These are phyloP conservation scores for Carex cristatella DNA, from an alignment of 176 grass and related monocot genomes.

Conservation along the genomic window DNA sequence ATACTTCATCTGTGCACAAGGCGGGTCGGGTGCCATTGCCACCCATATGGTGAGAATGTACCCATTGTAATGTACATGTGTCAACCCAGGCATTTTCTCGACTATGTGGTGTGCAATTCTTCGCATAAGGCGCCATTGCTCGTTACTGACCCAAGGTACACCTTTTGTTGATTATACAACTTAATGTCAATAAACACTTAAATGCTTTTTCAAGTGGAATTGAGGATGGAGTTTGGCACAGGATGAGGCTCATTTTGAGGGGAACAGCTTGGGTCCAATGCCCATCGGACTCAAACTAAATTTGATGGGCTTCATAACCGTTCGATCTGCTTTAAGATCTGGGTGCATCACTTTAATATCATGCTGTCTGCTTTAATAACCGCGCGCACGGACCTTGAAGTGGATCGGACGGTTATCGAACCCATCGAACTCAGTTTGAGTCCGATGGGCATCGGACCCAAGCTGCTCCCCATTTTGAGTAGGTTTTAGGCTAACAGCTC, in stretches of 20 bases:
- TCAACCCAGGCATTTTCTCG: conserved; percentile 47
- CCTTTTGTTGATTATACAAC: background rate
- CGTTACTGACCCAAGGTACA: conserved; percentile 45
- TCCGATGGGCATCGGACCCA: too few species aligned
- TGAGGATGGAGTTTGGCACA: background rate
- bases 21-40: conserved; percentile 31
- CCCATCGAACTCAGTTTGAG: too few species aligned
- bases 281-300: too few species aligned
- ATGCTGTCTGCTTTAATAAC: too few species aligned
- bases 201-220: background rate
- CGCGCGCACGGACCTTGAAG: too few species aligned
- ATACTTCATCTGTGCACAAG: conserved; percentile 52
- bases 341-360: too few species aligned
- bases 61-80: conserved; percentile 50
- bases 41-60: conserved; percentile 45
- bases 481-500: background rate
- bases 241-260: background rate
- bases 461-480: background rate
- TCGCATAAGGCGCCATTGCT: conserved; percentile 36
- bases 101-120: conserved; percentile 60
- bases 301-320: too few species aligned
- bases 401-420: too few species aligned
- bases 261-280: too few species aligned
- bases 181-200: background rate
- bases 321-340: too few species aligned